A percentile compares a stretch with the other conserved stretches of the same genome.
phyloP scores from a whole-genome alignment of 371 early-diverging fungal species.

The Mortierella polycephala region DNA sequence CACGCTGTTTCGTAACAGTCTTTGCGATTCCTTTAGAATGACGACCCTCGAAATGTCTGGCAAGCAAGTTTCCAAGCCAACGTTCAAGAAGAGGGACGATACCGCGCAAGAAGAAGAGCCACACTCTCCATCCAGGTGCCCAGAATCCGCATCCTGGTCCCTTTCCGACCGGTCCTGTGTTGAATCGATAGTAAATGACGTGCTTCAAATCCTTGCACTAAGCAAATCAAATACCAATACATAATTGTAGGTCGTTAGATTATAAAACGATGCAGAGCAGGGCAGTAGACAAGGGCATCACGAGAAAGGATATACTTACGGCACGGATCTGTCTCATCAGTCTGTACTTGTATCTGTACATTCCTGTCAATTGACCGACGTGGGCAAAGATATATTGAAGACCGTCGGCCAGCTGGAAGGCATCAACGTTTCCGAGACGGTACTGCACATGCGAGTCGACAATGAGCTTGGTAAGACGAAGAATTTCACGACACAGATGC shows the following conservation, averaged over 20 bases:
- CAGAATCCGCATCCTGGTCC: constrained; percentile 99
- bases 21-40: constrained; percentile 97
- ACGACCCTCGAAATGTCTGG: constrained; percentile 99
- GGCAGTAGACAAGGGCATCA: not conserved
- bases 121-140: constrained; percentile 99
- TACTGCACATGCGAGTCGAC: constrained; percentile 98
- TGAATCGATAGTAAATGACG: constrained; percentile 93
- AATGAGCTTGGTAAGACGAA: constrained; percentile 97
- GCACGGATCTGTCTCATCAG: constrained; percentile 98
- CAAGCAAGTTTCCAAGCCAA: constrained; percentile 97
- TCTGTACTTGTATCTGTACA: constrained; percentile 99
- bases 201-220: constrained; percentile 94
- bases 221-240: not conserved
- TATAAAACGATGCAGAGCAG: not conserved
- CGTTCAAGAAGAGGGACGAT: constrained; percentile 97
- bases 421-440: constrained; percentile 96
- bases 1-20: constrained; percentile 99
- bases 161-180: constrained; percentile 96
- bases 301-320: constrained; percentile 40
- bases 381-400: constrained; percentile 98
- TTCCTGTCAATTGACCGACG: constrained; percentile 99
- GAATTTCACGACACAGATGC: constrained; percentile 94
- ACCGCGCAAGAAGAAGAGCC: constrained; percentile 99
- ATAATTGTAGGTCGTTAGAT: not conserved
- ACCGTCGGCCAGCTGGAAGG: constrained; percentile 97